Evolutionary conservation across 306 rosid genomes (phyloP).

Genomic region (Canavalia gladiata): DNA sequence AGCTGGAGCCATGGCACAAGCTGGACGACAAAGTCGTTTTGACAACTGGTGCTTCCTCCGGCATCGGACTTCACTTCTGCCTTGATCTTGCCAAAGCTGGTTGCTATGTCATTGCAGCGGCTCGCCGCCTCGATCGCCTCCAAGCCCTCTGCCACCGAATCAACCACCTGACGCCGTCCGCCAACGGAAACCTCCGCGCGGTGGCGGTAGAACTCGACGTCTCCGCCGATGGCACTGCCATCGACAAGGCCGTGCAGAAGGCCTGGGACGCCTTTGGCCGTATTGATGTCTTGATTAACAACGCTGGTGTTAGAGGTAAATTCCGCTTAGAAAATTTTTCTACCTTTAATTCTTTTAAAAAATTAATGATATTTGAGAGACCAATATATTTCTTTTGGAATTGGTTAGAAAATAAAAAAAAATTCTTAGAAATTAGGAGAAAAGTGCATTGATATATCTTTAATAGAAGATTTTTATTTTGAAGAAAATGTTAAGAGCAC

Average conservation of each 20-base stretch:
- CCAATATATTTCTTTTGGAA: too few species aligned
- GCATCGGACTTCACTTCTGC: conserved; percentile 77
- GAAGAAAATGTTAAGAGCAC: too few species aligned
- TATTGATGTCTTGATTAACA: conserved; percentile 74
- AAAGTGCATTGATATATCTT: too few species aligned
- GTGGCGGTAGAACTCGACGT: conserved; percentile 81
- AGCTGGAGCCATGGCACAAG: conserved; percentile 69
- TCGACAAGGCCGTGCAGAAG: conserved; percentile 63
- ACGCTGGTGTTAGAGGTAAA: conserved; percentile 83
- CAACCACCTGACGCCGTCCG: conserved; percentile 43
- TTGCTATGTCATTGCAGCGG: conserved; percentile 74
- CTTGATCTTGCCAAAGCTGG: conserved; percentile 80
- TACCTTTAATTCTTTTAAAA: not conserved
- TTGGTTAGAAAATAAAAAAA: too few species aligned
- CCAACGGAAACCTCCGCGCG: conserved; percentile 47
- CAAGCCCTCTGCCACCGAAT: conserved; percentile 67
- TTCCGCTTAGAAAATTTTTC: not conserved
- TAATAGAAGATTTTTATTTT: too few species aligned
- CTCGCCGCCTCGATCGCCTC: conserved; percentile 80
- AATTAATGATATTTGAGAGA: too few species aligned
- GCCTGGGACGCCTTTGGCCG: conserved; percentile 87
- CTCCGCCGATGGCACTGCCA: conserved; percentile 60
- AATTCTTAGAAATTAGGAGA: too few species aligned
- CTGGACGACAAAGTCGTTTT: conserved; percentile 74
- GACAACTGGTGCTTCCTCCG: conserved; percentile 90